Percentiles rank a stretch among this genome's conserved stretches.
phyloP scores from a whole-genome alignment of 176 grass and related monocot genomes.

The Ananas comosus region DNA sequence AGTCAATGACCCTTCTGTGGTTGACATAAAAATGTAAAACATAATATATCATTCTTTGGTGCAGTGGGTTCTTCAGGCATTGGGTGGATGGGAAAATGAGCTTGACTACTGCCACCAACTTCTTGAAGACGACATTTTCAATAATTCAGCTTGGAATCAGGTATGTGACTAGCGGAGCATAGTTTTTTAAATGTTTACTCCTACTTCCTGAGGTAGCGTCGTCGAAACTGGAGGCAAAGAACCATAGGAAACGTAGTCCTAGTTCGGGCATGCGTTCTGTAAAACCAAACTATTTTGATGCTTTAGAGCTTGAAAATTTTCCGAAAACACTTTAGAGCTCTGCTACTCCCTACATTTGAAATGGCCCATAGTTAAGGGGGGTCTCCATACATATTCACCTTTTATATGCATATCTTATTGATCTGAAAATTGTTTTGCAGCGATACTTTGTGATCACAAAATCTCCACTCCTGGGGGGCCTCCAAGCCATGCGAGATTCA shows the following conservation, averaged over 20 bases:
- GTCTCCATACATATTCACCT: too few species aligned
- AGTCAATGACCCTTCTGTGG: neutral
- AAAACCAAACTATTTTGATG: too few species aligned
- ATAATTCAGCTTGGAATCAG: slow-evolving; percentile 99
- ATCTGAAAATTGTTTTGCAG: slow-evolving; percentile 29
- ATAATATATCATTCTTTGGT: slow-evolving; percentile 2
- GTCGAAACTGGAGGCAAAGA: too few species aligned
- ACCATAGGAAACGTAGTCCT: too few species aligned
- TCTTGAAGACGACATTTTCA: slow-evolving; percentile 81
- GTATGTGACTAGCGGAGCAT: slow-evolving; percentile 25
- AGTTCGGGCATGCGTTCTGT: too few species aligned
- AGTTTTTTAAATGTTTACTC: neutral
- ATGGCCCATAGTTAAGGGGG: too few species aligned
- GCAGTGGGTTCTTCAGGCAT: slow-evolving; percentile 86
- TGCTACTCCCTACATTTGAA: too few species aligned
- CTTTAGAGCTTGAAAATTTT: too few species aligned
- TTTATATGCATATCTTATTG: too few species aligned
- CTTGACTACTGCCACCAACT: slow-evolving; percentile 60
- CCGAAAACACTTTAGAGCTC: too few species aligned
- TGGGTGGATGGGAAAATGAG: slow-evolving; percentile 93
- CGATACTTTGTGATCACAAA: slow-evolving; percentile 78
- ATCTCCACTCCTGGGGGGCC: slow-evolving; percentile 65
- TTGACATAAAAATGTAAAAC: neutral
- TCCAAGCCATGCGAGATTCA: slow-evolving; percentile 57
- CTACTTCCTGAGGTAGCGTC: too few species aligned